These are phyloP conservation scores for Rugonectria rugulosa DNA, from an alignment of 2,329 filamentous ascomycete species.

Conservation along the genomic window DNA sequence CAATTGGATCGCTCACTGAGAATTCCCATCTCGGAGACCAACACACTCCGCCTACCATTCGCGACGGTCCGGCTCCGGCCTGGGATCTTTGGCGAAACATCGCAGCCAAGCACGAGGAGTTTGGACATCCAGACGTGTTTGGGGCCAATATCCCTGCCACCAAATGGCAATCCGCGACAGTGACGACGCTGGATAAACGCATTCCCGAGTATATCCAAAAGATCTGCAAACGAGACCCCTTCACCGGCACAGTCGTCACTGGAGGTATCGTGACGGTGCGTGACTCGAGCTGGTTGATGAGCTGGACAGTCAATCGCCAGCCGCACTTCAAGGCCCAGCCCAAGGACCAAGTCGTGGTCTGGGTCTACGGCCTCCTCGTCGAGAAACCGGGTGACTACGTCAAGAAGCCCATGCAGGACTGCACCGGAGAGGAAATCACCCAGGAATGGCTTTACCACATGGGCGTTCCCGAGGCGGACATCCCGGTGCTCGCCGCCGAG, in stretches of 20 bases:
- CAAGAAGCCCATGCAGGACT: slow-evolving; percentile 28
- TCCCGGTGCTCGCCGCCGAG: slow-evolving; percentile 19
- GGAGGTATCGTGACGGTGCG: slow-evolving; percentile 44
- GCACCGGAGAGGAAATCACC: slow-evolving; percentile 22
- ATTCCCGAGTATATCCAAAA: slow-evolving; percentile 28
- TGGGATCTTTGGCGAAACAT: slow-evolving; percentile 26
- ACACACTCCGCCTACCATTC: slow-evolving; percentile 9
- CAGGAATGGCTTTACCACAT: slow-evolving; percentile 26
- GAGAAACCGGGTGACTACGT: slow-evolving; percentile 23
- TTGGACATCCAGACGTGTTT: slow-evolving; percentile 24
- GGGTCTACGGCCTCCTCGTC: slow-evolving; percentile 22
- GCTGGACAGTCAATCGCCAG: slow-evolving; percentile 26
- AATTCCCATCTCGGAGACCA: slow-evolving; percentile 22
- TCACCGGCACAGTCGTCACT: slow-evolving; percentile 45
- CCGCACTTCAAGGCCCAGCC: slow-evolving; percentile 26
- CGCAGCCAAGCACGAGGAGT: slow-evolving; percentile 14
- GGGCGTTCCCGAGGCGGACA: slow-evolving; percentile 17
- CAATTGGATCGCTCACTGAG: slow-evolving; percentile 23
- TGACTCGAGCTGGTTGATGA: slow-evolving; percentile 23
- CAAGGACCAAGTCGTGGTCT: slow-evolving; percentile 18
- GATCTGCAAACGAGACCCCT: slow-evolving; percentile 30
- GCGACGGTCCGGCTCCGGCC: slow-evolving; percentile 17
- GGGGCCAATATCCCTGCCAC: slow-evolving; percentile 31
- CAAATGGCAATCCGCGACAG: slow-evolving; percentile 50
- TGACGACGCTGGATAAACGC: slow-evolving; percentile 45